These are phyloP conservation scores for Pseudogymnoascus pannorum DNA, from an alignment of 2,329 filamentous ascomycete species.

Conservation along the genomic window DNA sequence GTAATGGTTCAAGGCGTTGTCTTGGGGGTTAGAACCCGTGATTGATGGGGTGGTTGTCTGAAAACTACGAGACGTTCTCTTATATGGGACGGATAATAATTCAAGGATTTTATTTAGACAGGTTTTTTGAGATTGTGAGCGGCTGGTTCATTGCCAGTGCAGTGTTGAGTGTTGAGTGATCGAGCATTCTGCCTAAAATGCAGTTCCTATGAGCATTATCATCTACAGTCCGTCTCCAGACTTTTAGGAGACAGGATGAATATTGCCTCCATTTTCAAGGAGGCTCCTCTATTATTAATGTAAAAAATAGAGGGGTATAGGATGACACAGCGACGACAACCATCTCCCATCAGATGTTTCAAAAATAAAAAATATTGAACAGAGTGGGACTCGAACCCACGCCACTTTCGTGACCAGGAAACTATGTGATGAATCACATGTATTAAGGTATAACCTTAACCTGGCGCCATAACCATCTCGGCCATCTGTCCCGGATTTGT, in stretches of 20 bases:
- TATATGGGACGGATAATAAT: not conserved
- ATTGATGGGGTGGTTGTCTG: not conserved
- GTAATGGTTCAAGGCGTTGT: not conserved
- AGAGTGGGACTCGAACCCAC: slow-evolving; percentile 35
- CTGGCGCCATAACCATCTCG: slow-evolving; percentile 11
- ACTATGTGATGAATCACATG: too few relatives aligned
- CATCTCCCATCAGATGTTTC: too few relatives aligned
- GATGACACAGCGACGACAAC: too few relatives aligned
- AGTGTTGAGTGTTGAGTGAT: too few relatives aligned
- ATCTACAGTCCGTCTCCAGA: not conserved
- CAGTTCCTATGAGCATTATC: not conserved
- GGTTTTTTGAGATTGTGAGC: too few relatives aligned
- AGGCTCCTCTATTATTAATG: too few relatives aligned
- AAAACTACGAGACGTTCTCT: not conserved
- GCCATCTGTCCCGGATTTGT: slow-evolving; percentile 10
- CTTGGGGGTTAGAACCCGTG: not conserved
- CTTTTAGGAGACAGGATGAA: too few relatives aligned
- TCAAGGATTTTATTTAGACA: not conserved
- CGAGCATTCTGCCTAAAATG: too few relatives aligned
- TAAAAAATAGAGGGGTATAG: too few relatives aligned
- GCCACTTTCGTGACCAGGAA: slow-evolving; percentile 33
- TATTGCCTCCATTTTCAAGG: too few relatives aligned
- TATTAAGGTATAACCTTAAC: slow-evolving; percentile 11
- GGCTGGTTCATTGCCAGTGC: too few relatives aligned
- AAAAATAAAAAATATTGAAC: too few relatives aligned